phyloP scores from a whole-genome alignment of 2,329 filamentous ascomycete species.

The Westerdykella aurantiaca region DNA sequence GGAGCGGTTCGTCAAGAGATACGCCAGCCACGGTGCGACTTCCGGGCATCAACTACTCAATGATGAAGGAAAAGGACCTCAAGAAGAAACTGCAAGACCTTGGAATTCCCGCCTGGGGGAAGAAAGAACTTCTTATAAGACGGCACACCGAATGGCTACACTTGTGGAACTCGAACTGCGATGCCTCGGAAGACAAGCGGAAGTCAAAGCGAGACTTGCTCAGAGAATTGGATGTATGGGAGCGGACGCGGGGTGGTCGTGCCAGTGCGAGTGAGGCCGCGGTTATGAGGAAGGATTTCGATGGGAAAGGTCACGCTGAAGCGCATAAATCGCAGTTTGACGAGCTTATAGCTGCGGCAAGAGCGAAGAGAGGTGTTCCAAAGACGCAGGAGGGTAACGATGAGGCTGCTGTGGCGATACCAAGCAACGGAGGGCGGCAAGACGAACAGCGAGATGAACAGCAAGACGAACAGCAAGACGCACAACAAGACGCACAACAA shows the following conservation, averaged over 20 bases:
- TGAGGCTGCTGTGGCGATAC: no score
- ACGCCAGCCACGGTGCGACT: slow-evolving; percentile 35
- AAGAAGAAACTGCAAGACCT: slow-evolving; percentile 76
- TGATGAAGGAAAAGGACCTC: slow-evolving; percentile 73
- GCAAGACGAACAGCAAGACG: background rate
- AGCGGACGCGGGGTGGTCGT: slow-evolving; percentile 67
- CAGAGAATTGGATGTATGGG: slow-evolving; percentile 78
- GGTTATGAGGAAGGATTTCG: slow-evolving; percentile 84
- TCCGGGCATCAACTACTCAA: slow-evolving; percentile 76
- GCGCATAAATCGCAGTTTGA: slow-evolving; percentile 72
- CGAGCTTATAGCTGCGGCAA: slow-evolving; percentile 69
- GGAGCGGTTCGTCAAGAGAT: no score
- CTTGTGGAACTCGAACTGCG: slow-evolving; percentile 95
- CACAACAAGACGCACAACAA: background rate
- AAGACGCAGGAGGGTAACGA: slow-evolving; percentile 18
- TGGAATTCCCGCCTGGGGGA: slow-evolving; percentile 67
- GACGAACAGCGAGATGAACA: slow-evolving; percentile 9
- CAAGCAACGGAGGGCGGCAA: background rate
- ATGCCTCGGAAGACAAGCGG: slow-evolving; percentile 59
- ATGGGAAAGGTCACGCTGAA: slow-evolving; percentile 67
- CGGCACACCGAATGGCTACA: slow-evolving; percentile 93
- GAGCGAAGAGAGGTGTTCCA: slow-evolving; percentile 43
- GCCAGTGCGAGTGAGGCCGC: slow-evolving; percentile 37
- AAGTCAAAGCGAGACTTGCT: slow-evolving; percentile 66
- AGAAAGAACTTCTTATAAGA: slow-evolving; percentile 63